Base-by-base conservation (phyloP, 352 stramenopile genomes). In the Phytophthora idaei region DNA sequence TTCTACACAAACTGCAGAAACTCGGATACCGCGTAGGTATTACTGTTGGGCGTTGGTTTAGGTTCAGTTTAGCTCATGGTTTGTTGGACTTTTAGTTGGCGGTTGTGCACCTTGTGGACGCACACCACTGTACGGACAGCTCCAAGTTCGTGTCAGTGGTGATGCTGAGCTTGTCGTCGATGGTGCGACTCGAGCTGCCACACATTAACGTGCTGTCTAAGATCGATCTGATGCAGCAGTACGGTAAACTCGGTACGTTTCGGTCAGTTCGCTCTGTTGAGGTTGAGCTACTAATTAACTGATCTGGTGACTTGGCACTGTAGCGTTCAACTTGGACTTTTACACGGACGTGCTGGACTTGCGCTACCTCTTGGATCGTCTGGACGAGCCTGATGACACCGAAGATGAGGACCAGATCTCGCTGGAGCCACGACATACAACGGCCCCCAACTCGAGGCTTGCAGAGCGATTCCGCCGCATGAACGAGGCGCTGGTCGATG, bases 181-280 rank as follows among this genome's bases (percentile, higher is more conserved):
- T 99, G 98, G 97, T 98, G 44, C 81, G 82, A 12, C 88, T 99
- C 31, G 97, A 99, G 67, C 76, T 99, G 12, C 98, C 98, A 25
- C 97, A 99, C 71, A 88, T 99, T 17, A 99, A 99, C 73, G 90
- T 99, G 11, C 79, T 99, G 4, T 99, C 96, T 36, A 99, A 99
- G 81, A 98, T 98, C 58, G 98, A 99, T 81, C 80, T 99, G 28
- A 96, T 99, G 56, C 82, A 98, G 64, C 87, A 94, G 39, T 97
- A 97, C 54, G 90, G 90, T 57, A 89, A 89, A 65, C 75, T 92
- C n/a, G 81, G 76, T 90, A 78, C 42, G 58, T 57, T 45, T 11
- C 8, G 3, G 14, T 48, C 9, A 14, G 41, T 3, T 55, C 7
- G 29, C 61, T 12, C 6, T 57, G 6, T 8, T 32, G 44, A 15